Evolutionary conservation across 768 basidiomycete species (phyloP), one percentile per base, ranked within the genome.

Genomic region (Lactifluus hygrophoroides): DNA sequence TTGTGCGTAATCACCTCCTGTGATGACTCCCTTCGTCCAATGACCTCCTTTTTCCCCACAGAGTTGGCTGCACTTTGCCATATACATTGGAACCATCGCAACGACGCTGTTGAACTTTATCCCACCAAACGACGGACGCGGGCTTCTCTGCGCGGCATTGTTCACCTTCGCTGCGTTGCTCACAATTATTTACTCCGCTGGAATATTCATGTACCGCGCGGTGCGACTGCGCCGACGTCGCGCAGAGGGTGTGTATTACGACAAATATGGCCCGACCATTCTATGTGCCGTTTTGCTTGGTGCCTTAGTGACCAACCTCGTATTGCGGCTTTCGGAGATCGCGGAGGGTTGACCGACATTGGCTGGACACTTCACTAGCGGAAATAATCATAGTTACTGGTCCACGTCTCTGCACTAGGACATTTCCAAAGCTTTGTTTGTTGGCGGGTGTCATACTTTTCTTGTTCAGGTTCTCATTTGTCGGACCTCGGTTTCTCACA

Each of bases 81-180:
- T 96, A 51, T 82, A 94, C 67, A 84, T 94, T 62, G 90, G 90
- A 37, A 82, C 88, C 13, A 92, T 96, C 63, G 91, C 94, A 19
- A 93, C 94, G 40, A 86, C 90, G 21, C 78, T 95, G 49, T 79
- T 94, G 46, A 94, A 95, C 73, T 97, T 97, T 66, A 74, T 86
- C 44, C 77, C 83, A 49, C 73, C 87, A 13, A 75, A 86, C 38
- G 86, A 93, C 71, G 75, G 80, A 48, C 75, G 77, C 13, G 94
- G 94, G 3, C 79, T 98, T 25, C 84, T 96, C 64, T 88, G 88
- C 65, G 93, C 95, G 6, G 82, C 81, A 7, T 74, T 90, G 45
- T 99, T 99, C 77, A 95, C 94, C 0, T 69, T 93, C 54, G 84
- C 87, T n/a, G 90, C 96, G 11, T 79, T 99, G 17, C 71, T 91